Conservation (phyloP, 2,329 filamentous ascomycete species). For the Fusarium equiseti region DNA sequence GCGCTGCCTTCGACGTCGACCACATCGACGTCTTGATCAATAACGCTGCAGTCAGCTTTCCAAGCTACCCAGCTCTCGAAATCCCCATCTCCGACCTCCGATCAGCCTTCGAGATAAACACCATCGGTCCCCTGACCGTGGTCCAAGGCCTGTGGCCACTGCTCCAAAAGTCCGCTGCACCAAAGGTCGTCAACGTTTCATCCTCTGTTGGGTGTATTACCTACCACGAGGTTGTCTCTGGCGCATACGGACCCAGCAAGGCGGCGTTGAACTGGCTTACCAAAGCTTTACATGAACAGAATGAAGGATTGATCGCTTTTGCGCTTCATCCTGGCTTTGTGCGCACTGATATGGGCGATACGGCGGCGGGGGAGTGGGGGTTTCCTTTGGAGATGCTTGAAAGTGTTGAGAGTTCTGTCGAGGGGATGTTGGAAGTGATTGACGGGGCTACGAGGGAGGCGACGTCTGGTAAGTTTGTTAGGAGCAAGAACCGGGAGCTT, state of each 20-base stretch:
- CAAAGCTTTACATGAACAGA: constrained; percentile 48
- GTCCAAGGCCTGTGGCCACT: constrained; percentile 51
- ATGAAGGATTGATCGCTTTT: constrained; percentile 44
- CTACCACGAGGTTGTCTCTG: constrained; percentile 47
- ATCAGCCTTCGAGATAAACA: constrained; percentile 59
- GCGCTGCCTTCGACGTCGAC: constrained; percentile 48
- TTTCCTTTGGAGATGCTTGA: constrained; percentile 43
- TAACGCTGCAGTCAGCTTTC: constrained; percentile 59
- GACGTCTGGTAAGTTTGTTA: constrained; percentile 52
- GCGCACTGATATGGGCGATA: constrained; percentile 49
- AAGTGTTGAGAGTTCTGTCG: constrained; percentile 50
- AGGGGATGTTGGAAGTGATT: constrained; percentile 51
- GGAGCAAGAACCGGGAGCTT: constrained; percentile 49
- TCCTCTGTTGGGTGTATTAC: constrained; percentile 53
- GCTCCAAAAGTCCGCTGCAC: constrained; percentile 47
- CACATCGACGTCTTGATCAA: constrained; percentile 64
- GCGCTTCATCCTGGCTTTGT: constrained; percentile 57
- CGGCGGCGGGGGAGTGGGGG: constrained; percentile 51
- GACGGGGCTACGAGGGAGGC: constrained; percentile 53
- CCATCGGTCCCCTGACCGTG: constrained; percentile 54
- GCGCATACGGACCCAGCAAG: constrained; percentile 54
- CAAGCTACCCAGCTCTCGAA: constrained; percentile 45
- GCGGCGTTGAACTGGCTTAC: constrained; percentile 53
- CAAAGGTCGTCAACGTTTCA: constrained; percentile 54
- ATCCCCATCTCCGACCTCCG: constrained; percentile 52